These are phyloP conservation scores for Diplocarpon rosae DNA, from an alignment of 2,329 filamentous ascomycete species.

Conservation along the genomic window DNA sequence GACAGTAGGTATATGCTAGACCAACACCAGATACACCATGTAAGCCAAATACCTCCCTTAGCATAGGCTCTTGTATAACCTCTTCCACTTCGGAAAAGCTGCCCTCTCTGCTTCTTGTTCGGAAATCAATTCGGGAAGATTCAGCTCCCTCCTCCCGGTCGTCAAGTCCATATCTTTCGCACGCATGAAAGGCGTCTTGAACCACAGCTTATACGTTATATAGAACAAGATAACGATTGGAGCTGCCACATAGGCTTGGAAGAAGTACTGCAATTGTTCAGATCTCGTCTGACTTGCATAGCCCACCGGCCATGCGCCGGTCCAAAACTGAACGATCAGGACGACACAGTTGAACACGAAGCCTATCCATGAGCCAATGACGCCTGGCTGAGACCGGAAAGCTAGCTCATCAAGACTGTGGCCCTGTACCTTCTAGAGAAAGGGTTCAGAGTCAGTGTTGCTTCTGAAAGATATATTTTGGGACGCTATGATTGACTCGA, in stretches of 20 bases:
- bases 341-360: constrained; percentile 65
- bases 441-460: too few relatives aligned
- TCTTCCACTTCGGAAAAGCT: constrained; percentile 68
- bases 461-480: too few relatives aligned
- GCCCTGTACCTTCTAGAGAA: constrained; percentile 53
- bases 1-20: background rate
- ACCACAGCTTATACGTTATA: constrained; percentile 64
- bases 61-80: constrained; percentile 61
- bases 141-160: constrained; percentile 76
- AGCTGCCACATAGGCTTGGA: constrained; percentile 59
- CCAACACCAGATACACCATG: background rate
- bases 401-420: constrained; percentile 67
- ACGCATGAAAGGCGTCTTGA: constrained; percentile 55
- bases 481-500: too few relatives aligned
- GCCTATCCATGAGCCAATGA: constrained; percentile 71
- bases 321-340: constrained; percentile 79
- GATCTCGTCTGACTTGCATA: constrained; percentile 35
- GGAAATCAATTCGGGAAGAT: constrained; percentile 64
- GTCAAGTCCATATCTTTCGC: constrained; percentile 72
- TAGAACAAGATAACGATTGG: constrained; percentile 61
- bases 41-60: too few relatives aligned
- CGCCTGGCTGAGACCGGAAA: constrained; percentile 69
- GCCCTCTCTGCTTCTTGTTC: constrained; percentile 69
- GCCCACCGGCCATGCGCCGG: constrained; percentile 64
- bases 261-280: constrained; percentile 54